Percentiles rank a stretch among this genome's conserved stretches.
Conservation (phyloP, 2,329 filamentous ascomycete species). For the Xylariaceae sp. region DNA sequence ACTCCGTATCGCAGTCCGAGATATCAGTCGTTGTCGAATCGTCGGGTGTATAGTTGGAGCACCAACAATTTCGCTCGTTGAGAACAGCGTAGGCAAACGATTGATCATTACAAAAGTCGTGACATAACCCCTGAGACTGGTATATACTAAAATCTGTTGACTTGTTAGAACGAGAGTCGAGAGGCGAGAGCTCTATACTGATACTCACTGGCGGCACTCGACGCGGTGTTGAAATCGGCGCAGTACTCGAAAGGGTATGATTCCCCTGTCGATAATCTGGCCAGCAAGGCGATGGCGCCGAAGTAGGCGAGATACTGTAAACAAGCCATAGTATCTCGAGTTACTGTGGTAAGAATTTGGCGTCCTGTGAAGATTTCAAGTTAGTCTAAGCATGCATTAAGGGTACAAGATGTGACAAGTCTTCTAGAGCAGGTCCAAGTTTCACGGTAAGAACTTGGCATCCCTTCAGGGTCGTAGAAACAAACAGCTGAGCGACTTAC, state of each 20-base stretch:
- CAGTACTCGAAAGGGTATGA: slow-evolving; percentile 42
- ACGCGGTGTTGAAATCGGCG: slow-evolving; percentile 45
- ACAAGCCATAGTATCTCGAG: slow-evolving; percentile 22
- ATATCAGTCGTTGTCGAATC: slow-evolving; percentile 38
- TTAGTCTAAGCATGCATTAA: neutral
- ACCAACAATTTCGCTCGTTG: slow-evolving; percentile 68
- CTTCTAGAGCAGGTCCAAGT: too few species aligned
- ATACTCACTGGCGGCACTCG: slow-evolving; percentile 41
- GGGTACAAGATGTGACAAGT: too few species aligned
- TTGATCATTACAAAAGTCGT: slow-evolving; percentile 50
- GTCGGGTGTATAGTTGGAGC: slow-evolving; percentile 65
- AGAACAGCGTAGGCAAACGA: slow-evolving; percentile 67
- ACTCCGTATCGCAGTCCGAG: slow-evolving; percentile 53
- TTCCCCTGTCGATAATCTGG: slow-evolving; percentile 21
- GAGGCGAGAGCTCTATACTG: slow-evolving; percentile 20
- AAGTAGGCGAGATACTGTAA: slow-evolving; percentile 18
- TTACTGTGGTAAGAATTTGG: neutral
- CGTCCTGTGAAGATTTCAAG: neutral
- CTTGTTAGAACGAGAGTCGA: slow-evolving; percentile 18
- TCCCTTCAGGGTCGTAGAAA: too few species aligned
- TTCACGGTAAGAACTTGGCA: too few species aligned
- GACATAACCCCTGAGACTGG: slow-evolving; percentile 70
- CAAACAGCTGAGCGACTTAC: too few species aligned
- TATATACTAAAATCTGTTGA: slow-evolving; percentile 51
- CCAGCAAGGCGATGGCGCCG: slow-evolving; percentile 22